phyloP scores from a whole-genome alignment of 2,329 filamentous ascomycete genomes.

The Drechslerella dactyloides region DNA sequence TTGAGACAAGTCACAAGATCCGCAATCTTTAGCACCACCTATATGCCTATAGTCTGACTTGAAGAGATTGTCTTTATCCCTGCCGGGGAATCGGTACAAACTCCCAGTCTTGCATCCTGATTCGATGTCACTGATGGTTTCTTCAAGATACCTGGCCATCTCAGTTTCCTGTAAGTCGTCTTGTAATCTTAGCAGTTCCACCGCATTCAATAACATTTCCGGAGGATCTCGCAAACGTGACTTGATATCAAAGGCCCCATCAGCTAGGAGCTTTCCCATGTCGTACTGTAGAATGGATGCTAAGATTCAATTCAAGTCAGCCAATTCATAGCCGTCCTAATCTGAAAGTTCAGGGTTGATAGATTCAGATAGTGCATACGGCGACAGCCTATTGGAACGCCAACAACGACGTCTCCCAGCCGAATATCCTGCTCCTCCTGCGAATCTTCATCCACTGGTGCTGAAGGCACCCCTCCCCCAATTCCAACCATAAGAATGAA shows the following conservation, averaged over 20 bases:
- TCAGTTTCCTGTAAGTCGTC: not conserved
- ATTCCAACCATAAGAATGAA: conserved; percentile 34
- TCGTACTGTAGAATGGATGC: conserved; percentile 32
- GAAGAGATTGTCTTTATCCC: conserved; percentile 13
- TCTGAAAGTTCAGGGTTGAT: too few species aligned
- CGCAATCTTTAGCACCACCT: not conserved
- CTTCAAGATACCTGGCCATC: not conserved
- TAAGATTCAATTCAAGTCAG: too few species aligned
- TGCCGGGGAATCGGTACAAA: conserved; percentile 12
- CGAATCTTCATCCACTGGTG: too few species aligned
- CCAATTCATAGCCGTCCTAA: too few species aligned
- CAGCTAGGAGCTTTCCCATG: conserved; percentile 15
- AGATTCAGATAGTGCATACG: not conserved
- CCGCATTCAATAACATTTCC: conserved; percentile 11
- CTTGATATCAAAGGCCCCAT: conserved; percentile 1
- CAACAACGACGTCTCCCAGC: conserved; percentile 30
- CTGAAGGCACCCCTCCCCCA: conserved; percentile 23
- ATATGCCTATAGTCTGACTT: conserved; percentile 21
- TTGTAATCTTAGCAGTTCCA: conserved; percentile 3
- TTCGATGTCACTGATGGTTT: not conserved
- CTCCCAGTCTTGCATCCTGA: not conserved
- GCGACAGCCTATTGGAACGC: conserved; percentile 3
- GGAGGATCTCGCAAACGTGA: conserved; percentile 22
- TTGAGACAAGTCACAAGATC: conserved; percentile 4
- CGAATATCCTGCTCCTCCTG: conserved; percentile 12